Percentiles rank a stretch among this genome's conserved stretches.
Conservation (phyloP, 345 rosid species). For the Psidium guajava region DNA sequence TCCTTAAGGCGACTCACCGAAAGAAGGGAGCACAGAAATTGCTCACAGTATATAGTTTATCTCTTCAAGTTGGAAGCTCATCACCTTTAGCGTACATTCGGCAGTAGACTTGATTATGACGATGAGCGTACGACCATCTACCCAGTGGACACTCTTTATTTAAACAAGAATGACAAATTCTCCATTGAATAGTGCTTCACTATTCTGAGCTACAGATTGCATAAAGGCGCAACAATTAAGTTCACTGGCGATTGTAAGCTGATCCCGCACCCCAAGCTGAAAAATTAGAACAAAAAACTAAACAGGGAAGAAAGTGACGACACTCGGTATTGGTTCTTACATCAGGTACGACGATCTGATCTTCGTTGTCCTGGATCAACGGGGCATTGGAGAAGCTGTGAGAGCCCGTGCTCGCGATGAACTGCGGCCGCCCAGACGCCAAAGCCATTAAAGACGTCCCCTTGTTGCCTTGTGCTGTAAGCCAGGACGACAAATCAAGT, state of each 20-base stretch:
- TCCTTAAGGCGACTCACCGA: not conserved
- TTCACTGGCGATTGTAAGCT: not conserved
- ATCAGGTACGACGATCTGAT: conserved; percentile 75
- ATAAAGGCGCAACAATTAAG: not conserved
- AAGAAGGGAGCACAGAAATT: not conserved
- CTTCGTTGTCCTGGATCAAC: conserved; percentile 39
- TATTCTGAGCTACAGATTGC: not conserved
- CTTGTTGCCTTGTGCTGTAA: not conserved
- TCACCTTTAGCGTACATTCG: not conserved
- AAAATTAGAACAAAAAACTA: not conserved
- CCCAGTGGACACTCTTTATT: not conserved
- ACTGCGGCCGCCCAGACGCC: conserved; percentile 52
- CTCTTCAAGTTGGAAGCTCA: not conserved
- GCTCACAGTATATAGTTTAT: not conserved
- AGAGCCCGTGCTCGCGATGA: conserved; percentile 57
- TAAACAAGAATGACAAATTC: not conserved
- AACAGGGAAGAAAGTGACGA: not conserved
- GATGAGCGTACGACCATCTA: not conserved
- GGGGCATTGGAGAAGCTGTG: conserved; percentile 59
- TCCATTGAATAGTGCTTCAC: not conserved
- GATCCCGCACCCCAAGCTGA: not conserved
- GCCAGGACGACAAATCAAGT: not conserved
- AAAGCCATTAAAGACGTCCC: conserved; percentile 9
- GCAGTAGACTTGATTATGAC: not conserved
- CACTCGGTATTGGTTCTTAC: conserved; percentile 18